Conservation (phyloP, 495 filamentous ascomycete genomes). For the Aspergillus sparsus region DNA sequence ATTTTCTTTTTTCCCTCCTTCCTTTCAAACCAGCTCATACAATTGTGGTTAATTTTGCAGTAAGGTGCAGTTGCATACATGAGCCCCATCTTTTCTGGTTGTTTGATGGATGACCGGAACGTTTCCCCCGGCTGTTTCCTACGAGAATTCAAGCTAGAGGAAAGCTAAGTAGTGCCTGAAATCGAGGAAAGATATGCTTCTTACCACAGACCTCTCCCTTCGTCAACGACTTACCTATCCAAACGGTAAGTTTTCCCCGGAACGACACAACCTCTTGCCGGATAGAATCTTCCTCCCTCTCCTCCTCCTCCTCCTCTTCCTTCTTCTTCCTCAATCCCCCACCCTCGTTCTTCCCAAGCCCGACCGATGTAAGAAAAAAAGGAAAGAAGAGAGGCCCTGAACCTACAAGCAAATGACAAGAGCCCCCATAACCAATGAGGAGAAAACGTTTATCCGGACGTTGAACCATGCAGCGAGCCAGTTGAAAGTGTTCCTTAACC, state of each 20-base stretch:
- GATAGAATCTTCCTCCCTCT: too few species aligned
- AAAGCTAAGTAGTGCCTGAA: too few species aligned
- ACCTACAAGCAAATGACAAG: too few species aligned
- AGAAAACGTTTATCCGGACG: constrained; percentile 7
- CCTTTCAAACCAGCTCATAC: constrained; percentile 16
- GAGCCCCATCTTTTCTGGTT: constrained; percentile 21
- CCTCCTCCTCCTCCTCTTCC: too few species aligned
- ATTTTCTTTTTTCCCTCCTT: constrained; percentile 1
- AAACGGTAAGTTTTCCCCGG: too few species aligned
- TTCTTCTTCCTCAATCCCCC: too few species aligned
- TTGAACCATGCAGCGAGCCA: constrained; percentile 28
- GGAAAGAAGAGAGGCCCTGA: background rate
- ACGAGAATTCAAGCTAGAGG: constrained; percentile 1
- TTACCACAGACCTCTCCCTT: too few species aligned
- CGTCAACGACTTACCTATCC: too few species aligned
- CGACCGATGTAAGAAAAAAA: background rate
- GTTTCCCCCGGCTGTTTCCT: constrained; percentile 22
- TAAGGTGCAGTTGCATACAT: constrained; percentile 23
- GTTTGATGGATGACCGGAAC: constrained; percentile 20
- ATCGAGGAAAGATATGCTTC: too few species aligned
- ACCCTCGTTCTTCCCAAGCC: too few species aligned
- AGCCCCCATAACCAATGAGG: background rate
- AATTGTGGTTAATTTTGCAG: constrained; percentile 22
- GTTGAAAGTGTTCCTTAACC: constrained; percentile 36
- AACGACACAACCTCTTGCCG: too few species aligned